Evolutionary conservation across 495 filamentous ascomycete species (phyloP).

Genomic region (Hypoxylon subgilvum): DNA sequence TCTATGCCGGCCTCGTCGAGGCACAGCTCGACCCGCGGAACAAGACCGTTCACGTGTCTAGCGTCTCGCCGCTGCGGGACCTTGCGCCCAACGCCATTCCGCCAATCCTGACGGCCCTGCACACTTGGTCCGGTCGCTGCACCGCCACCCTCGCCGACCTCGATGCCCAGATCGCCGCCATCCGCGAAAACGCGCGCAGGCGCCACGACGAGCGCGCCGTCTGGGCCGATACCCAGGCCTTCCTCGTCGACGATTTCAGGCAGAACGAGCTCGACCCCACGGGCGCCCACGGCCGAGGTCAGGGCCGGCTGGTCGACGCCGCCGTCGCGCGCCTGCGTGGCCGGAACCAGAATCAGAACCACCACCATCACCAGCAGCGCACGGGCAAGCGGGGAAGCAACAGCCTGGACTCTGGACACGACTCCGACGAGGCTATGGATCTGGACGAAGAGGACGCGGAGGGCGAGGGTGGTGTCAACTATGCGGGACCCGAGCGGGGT

Average conservation of each 20-base stretch:
- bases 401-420: constrained; percentile 55
- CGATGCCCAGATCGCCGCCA: constrained; percentile 68
- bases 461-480: constrained; percentile 32
- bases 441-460: constrained; percentile 57
- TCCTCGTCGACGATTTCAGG: constrained; percentile 47
- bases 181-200: constrained; percentile 62
- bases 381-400: constrained; percentile 51
- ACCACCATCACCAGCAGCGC: too few species aligned
- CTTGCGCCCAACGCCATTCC: constrained; percentile 72
- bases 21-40: constrained; percentile 81
- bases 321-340: constrained; percentile 30
- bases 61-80: constrained; percentile 84
- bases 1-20: constrained; percentile 82
- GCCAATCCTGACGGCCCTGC: constrained; percentile 67
- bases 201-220: constrained; percentile 58
- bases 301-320: constrained; percentile 27
- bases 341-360: constrained; percentile 3
- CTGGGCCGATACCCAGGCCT: constrained; percentile 54
- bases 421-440: constrained; percentile 65
- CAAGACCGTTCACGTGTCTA: constrained; percentile 73
- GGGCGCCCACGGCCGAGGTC: constrained; percentile 49
- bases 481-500: neutral
- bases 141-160: constrained; percentile 74
- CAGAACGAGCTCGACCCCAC: constrained; percentile 38
- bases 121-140: constrained; percentile 79